phyloP scores from a whole-genome alignment of 768 basidiomycete genomes.

The Chlorophyllum brunneum region DNA sequence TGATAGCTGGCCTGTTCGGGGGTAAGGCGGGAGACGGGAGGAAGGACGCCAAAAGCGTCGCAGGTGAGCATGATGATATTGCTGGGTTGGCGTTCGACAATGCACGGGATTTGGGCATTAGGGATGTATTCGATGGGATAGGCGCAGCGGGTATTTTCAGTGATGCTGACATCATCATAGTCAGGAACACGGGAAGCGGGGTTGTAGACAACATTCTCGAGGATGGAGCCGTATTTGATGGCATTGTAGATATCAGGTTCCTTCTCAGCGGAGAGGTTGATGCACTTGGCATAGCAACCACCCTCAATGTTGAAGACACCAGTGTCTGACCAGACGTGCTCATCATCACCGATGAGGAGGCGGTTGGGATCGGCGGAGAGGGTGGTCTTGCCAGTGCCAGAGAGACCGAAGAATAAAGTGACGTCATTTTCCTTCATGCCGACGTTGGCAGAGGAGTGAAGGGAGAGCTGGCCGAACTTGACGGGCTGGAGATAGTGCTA shows the following conservation, averaged over 20 bases:
- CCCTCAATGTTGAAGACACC: constrained; percentile 99
- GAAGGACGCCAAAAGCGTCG: constrained; percentile 97
- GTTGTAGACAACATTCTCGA: constrained; percentile 99
- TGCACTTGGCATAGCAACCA: constrained; percentile 97
- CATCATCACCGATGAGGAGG: constrained; percentile 95
- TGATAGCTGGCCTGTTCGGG: constrained; percentile 97
- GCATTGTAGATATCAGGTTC: constrained; percentile 98
- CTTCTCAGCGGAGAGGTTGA: constrained; percentile 95
- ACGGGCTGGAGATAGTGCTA: constrained; percentile 97
- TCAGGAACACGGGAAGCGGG: constrained; percentile 79
- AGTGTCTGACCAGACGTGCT: constrained; percentile 98
- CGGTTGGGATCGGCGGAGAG: constrained; percentile 95
- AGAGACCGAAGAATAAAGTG: constrained; percentile 98
- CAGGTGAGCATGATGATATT: constrained; percentile 98
- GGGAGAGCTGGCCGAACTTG: constrained; percentile 95
- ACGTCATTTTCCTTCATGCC: constrained; percentile 87
- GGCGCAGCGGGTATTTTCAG: constrained; percentile 98
- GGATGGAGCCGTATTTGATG: constrained; percentile 92
- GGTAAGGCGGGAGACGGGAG: constrained; percentile 89
- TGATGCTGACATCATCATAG: constrained; percentile 95
- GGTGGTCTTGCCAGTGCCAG: constrained; percentile 98
- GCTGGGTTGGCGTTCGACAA: constrained; percentile 81
- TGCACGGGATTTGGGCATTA: constrained; percentile 92
- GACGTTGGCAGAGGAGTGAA: constrained; percentile 98
- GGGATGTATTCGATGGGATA: constrained; percentile 98